phyloP scores from a whole-genome alignment of 169 alveolate species.

The Cryptosporidium sp. region DNA sequence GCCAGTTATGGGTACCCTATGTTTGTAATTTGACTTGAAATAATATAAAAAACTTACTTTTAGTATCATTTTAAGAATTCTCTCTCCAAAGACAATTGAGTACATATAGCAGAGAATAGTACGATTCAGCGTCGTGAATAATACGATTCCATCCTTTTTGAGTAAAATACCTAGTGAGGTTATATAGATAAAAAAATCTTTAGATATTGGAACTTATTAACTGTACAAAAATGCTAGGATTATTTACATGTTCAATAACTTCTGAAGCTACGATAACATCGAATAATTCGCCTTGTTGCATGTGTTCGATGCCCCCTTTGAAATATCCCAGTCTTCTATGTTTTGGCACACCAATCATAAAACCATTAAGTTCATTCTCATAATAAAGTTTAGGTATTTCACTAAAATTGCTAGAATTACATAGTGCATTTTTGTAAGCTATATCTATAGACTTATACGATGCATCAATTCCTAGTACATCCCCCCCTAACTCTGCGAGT shows the following conservation, averaged over 20 bases:
- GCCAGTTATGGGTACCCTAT: slow-evolving; percentile 6
- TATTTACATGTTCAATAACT: slow-evolving; percentile 7
- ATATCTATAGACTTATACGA: background rate
- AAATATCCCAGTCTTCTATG: background rate
- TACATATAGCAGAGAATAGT: background rate
- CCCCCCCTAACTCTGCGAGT: slow-evolving; percentile 21
- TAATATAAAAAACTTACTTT: background rate
- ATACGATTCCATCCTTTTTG: background rate
- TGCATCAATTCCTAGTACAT: background rate
- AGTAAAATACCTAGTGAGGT: background rate
- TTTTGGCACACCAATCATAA: background rate
- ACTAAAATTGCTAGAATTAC: background rate
- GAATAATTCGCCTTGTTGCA: background rate
- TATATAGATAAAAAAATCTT: background rate
- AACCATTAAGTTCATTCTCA: background rate
- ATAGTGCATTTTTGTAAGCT: slow-evolving; percentile 3
- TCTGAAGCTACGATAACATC: slow-evolving; percentile 22
- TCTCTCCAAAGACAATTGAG: slow-evolving; percentile 4
- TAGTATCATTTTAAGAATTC: slow-evolving; percentile 6
- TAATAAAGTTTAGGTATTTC: background rate
- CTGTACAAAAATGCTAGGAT: background rate
- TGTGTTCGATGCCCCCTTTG: background rate
- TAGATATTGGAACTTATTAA: background rate
- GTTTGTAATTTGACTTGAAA: background rate
- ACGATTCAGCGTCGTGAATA: background rate